These are phyloP conservation scores for Candida pseudoviswanathii DNA, from an alignment of 1,139 yeast genomes.

Conservation along the genomic window DNA sequence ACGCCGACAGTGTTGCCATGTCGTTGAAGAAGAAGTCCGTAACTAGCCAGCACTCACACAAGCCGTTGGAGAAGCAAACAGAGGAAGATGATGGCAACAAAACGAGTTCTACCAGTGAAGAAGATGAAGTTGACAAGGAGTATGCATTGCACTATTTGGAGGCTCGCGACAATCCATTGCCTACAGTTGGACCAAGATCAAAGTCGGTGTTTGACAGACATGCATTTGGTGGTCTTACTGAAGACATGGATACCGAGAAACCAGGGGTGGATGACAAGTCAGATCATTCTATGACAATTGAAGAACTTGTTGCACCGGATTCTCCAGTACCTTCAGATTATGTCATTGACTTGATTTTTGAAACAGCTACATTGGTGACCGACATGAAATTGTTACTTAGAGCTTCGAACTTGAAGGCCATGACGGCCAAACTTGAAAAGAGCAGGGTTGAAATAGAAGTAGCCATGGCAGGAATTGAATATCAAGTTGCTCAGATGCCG, in stretches of 20 bases:
- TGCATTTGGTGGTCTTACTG: constrained; percentile 12
- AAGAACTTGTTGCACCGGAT: constrained; percentile 53
- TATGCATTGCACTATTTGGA: constrained; percentile 34
- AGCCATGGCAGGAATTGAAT: constrained; percentile 23
- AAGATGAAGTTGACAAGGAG: constrained; percentile 22
- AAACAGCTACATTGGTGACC: constrained; percentile 58
- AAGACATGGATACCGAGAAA: constrained; percentile 13
- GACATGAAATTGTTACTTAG: constrained; percentile 68
- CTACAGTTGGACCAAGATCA: constrained; percentile 34
- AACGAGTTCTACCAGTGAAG: constrained; percentile 25
- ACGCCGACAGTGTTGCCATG: constrained; percentile 22
- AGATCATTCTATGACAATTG: constrained; percentile 41
- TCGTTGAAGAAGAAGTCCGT: constrained; percentile 20
- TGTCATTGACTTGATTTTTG: constrained; percentile 59
- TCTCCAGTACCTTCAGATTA: constrained; percentile 56
- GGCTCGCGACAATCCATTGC: constrained; percentile 19
- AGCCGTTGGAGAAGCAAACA: not conserved
- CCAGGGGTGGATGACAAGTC: constrained; percentile 16
- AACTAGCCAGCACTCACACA: constrained; percentile 7
- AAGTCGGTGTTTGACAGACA: constrained; percentile 40
- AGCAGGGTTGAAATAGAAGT: constrained; percentile 34
- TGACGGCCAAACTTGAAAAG: constrained; percentile 46
- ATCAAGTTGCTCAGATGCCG: constrained; percentile 18
- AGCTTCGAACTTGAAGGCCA: constrained; percentile 60
- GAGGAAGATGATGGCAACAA: constrained; percentile 13